Evolutionary conservation across 768 basidiomycete species (phyloP), one percentile per base, ranked within the genome.

Genomic region (Tylopilus rubrobrunneus): DNA sequence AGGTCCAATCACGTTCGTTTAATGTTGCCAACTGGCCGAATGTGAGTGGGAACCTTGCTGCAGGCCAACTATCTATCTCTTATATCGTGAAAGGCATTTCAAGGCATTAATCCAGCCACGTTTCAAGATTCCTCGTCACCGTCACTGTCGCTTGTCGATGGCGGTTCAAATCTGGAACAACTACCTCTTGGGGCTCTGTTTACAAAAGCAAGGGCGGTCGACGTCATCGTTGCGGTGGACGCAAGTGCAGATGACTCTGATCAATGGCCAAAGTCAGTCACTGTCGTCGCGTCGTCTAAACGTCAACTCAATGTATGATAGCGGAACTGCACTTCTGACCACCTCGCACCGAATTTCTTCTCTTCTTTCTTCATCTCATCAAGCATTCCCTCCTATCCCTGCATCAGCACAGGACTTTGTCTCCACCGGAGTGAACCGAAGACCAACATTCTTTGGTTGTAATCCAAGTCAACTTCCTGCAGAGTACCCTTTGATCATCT

Each of bases 391-490:
- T 2, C 83, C 84, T 4, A 79, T 87, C 33, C 87, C 87, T 15
- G 61, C 70, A 7, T 76, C 73, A 9, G 60, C 74, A 0, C 74
- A 74, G 4, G 75, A 75, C 12, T 89, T 87, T 66, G 63, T 85
- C 34, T 66, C 71, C 2, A 78, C 78, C 5, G 86, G 87, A 34
- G 76, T 89, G 1, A 88, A 84, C 62, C 72, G 71, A 43, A 80
- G 85, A 27, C 81, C 88, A 3, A 87, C 86, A 0, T 90, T 92
- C 73, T 92, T 90, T 71, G 91, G 90, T 4, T 92, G 90, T 64
- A 71, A 86, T 61, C 79, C 83, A 15, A 63, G 50, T 4, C 65
- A 76, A 44, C 67, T 27, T 5, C 77, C 83, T 14, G 69, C 80
- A 2, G 79, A 81, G 52, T 86, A 77, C 56, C 89, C 89, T 0